phyloP scores from a whole-genome alignment of 73 alveolate species.

The Paramecium bursaria region DNA sequence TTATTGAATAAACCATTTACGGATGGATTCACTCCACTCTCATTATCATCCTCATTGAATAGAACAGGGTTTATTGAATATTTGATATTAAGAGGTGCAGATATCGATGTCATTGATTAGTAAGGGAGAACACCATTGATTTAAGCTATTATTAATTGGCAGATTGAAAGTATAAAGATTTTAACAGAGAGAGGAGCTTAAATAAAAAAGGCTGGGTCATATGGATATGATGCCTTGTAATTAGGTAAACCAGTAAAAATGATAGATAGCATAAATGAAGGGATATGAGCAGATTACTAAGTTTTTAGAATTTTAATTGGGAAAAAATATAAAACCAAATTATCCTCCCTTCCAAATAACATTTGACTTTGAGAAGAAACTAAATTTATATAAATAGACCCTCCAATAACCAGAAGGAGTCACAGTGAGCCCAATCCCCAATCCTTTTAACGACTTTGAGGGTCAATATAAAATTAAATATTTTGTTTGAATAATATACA shows the following conservation, averaged over 20 bases:
- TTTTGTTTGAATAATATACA: too few species aligned
- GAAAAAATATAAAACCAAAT: background rate
- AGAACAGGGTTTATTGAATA: background rate
- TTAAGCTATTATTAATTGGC: conserved; percentile 52
- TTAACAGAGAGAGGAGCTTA: background rate
- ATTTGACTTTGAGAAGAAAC: background rate
- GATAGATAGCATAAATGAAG: background rate
- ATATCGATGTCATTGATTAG: background rate
- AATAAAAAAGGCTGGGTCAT: background rate
- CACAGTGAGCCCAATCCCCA: too few species aligned
- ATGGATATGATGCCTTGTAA: background rate
- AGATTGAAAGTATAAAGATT: background rate
- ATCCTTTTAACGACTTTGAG: too few species aligned
- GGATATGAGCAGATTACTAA: background rate
- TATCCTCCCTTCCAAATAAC: background rate
- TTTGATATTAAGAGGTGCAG: conserved; percentile 36
- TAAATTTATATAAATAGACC: too few species aligned
- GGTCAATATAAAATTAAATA: too few species aligned
- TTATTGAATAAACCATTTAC: background rate
- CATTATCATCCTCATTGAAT: conserved; percentile 21
- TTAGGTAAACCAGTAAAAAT: background rate
- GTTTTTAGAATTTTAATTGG: background rate
- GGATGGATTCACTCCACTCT: conserved; percentile 23
- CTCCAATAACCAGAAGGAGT: too few species aligned
- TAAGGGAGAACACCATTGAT: conserved; percentile 46